Conservation (phyloP, 2,329 filamentous ascomycete genomes). For the Sporothrix inflata region DNA sequence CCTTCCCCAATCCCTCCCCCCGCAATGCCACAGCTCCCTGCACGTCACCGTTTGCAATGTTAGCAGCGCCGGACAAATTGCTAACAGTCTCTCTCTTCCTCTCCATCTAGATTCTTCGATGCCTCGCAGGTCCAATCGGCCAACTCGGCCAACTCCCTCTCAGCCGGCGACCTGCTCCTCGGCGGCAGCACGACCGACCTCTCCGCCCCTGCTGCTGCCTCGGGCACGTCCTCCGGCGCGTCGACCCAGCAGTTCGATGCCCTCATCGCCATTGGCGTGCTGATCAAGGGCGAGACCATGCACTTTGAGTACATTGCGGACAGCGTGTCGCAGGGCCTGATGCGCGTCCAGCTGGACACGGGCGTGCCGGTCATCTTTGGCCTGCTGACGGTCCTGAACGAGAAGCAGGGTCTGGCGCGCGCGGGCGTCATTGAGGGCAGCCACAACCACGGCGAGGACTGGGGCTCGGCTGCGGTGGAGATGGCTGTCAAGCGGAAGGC, state of each 20-base stretch:
- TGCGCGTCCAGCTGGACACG: constrained; percentile 89
- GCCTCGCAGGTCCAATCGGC: constrained; percentile 84
- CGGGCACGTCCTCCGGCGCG: constrained; percentile 40
- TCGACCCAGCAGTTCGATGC: constrained; percentile 78
- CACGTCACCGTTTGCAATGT: background rate
- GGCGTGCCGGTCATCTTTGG: constrained; percentile 92
- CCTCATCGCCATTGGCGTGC: constrained; percentile 89
- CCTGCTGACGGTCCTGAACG: constrained; percentile 82
- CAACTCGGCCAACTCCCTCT: constrained; percentile 60
- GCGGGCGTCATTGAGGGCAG: constrained; percentile 71
- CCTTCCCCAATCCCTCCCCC: constrained; percentile 17
- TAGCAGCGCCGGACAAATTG: background rate
- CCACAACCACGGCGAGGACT: constrained; percentile 97
- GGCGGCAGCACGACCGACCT: constrained; percentile 72
- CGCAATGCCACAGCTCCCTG: background rate
- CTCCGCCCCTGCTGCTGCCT: constrained; percentile 63
- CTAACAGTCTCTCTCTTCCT: constrained; percentile 17
- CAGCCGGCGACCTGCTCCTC: constrained; percentile 73
- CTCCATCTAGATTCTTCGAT: constrained; percentile 68
- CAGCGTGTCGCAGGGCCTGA: constrained; percentile 85
- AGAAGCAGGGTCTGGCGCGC: constrained; percentile 83
- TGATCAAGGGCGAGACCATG: constrained; percentile 99
- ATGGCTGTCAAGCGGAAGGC: constrained; percentile 83
- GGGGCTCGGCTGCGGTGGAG: constrained; percentile 93
- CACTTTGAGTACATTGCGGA: constrained; percentile 99